Conservation (phyloP, 169 alveolate genomes). For the Plasmodium chabaudi region DNA sequence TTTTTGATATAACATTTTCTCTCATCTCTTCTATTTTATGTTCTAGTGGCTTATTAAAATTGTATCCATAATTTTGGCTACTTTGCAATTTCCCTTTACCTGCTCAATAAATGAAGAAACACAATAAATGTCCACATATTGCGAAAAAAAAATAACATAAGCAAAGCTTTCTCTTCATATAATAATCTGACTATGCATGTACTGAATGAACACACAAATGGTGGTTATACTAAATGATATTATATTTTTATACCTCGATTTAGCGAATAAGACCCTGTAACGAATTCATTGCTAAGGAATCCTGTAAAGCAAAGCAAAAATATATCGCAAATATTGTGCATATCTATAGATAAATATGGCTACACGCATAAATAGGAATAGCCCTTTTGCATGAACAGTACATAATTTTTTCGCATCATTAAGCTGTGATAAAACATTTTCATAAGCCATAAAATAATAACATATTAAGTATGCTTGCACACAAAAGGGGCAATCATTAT, state of each 20-base stretch:
- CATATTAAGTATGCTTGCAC: too few relatives aligned
- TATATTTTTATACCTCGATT: background rate
- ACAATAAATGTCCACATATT: too few relatives aligned
- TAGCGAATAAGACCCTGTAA: slow-evolving; percentile 1
- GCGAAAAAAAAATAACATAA: too few relatives aligned
- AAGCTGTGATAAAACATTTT: background rate
- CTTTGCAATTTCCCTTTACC: slow-evolving; percentile 27
- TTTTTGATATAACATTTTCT: slow-evolving; percentile 27
- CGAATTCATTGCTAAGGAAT: slow-evolving; percentile 6
- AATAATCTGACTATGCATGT: too few relatives aligned
- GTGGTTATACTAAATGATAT: background rate
- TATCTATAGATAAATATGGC: background rate
- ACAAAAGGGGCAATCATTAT: too few relatives aligned
- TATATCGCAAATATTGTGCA: background rate
- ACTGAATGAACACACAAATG: too few relatives aligned
- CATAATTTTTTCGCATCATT: background rate
- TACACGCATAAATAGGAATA: background rate
- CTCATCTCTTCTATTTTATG: slow-evolving; percentile 34
- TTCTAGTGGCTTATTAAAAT: slow-evolving; percentile 12
- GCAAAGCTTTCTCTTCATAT: too few relatives aligned
- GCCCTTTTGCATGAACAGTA: background rate
- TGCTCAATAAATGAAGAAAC: background rate
- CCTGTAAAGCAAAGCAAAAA: background rate
- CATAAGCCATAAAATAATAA: too few relatives aligned
- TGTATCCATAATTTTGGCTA: slow-evolving; percentile 44